Evolutionary conservation across 805 yeast genomes (phyloP).

Genomic region (Lipomyces mesembrius): DNA sequence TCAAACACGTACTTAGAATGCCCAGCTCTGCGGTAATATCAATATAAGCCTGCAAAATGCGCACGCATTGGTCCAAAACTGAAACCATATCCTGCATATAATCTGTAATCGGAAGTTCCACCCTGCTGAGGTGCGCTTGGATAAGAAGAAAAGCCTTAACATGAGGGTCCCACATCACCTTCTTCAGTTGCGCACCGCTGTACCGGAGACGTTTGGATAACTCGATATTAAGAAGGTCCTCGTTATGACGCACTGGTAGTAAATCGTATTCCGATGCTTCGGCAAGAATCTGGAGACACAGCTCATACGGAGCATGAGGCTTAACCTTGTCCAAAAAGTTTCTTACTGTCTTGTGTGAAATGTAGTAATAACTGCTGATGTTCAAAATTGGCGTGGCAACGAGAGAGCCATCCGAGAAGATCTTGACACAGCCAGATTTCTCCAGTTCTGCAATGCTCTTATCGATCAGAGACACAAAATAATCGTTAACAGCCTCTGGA

Average conservation of each 20-base stretch:
- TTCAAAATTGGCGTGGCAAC: constrained; percentile 78
- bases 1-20: constrained; percentile 62
- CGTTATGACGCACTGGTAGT: constrained; percentile 89
- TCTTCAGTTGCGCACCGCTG: constrained; percentile 49
- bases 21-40: constrained; percentile 90
- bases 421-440: constrained; percentile 71
- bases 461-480: constrained; percentile 61
- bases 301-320: constrained; percentile 56
- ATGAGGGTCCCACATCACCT: constrained; percentile 83
- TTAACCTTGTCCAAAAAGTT: constrained; percentile 61
- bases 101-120: constrained; percentile 91
- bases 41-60: constrained; percentile 89
- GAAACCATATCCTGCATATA: constrained; percentile 92
- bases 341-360: constrained; percentile 87
- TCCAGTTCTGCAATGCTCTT: constrained; percentile 65
- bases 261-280: constrained; percentile 83
- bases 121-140: constrained; percentile 72
- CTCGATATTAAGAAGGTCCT: constrained; percentile 82
- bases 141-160: constrained; percentile 73
- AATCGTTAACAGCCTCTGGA: constrained; percentile 47
- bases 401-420: constrained; percentile 51
- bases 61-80: constrained; percentile 89
- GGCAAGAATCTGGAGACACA: constrained; percentile 64
- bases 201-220: constrained; percentile 76
- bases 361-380: constrained; percentile 88